Base-by-base conservation (phyloP, 2,329 filamentous ascomycete species). In the Penicillium digitatum region DNA sequence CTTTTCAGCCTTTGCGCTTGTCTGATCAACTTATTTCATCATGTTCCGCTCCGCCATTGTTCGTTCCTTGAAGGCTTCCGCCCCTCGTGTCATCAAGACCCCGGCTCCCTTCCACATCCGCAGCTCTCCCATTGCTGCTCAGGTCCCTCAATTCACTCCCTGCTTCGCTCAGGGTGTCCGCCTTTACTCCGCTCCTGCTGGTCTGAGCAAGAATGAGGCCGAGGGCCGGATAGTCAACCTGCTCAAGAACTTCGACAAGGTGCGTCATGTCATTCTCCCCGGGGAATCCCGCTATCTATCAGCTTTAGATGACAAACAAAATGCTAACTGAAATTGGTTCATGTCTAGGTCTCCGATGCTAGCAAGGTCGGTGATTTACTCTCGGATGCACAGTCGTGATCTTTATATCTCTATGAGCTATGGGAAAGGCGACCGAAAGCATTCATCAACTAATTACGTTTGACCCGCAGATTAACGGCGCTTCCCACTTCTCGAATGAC, bases 211-310 rank as follows among this genome's bases (percentile, higher is more conserved):
- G 81, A 81, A 86, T 54, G 90, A 96, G 80, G 89, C 96, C 55
- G 87, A 95, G 80, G 90, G 89, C 58, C 86, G 93, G 73, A 96
- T 97, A 82, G 83, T 95, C 75, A 89, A 90, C 77, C 81, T 99
- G 70, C 78, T 99, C 77, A 88, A 91, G 80, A 93, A 92, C 76
- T 99, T 97, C 75, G 94, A 99, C 81, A 99, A 99, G 88, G 89
- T 92, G 75, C 66, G 80, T 75, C 54, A 49, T 32, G 50, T 57
- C 57, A 29, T 53, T 57, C 37, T 46, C 43, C 42, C 42, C 51
- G 35, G 50, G 53, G 42, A 54, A 50, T 37, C 40, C 39, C 31
- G 31, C 48, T 11, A 38, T 46, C 29, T 27, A 18, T 42, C 43
- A 50, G 48, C 22, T 50, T 34, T 37, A 7, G 7, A 20, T 27